phyloP scores from a whole-genome alignment of 139 green algal genomes.

The Chlorella vulgaris region DNA sequence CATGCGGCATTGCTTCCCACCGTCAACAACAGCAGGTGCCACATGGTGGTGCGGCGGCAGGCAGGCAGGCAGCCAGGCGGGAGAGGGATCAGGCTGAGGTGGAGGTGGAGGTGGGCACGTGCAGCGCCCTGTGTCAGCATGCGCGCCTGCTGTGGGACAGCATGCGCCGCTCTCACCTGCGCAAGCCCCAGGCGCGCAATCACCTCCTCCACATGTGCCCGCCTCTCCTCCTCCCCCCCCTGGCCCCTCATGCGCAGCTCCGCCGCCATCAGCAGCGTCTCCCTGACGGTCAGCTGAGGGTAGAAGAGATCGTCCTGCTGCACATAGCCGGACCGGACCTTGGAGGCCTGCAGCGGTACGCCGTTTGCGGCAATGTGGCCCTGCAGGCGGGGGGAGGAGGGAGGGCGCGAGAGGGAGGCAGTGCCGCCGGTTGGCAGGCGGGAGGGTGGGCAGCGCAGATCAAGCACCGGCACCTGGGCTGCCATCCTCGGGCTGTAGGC shows the following conservation, averaged over 20 bases:
- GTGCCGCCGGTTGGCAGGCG: no score
- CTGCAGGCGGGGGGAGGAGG: background rate
- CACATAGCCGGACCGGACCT: slow-evolving; percentile 72
- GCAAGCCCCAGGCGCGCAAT: slow-evolving; percentile 75
- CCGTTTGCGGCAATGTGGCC: slow-evolving; percentile 56
- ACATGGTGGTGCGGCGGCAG: no score
- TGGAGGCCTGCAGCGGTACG: slow-evolving; percentile 1
- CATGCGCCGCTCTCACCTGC: no score
- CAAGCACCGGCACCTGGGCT: no score
- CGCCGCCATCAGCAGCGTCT: slow-evolving; percentile 83
- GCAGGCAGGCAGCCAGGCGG: no score
- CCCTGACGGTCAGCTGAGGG: slow-evolving; percentile 58
- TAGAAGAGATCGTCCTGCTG: slow-evolving; percentile 96
- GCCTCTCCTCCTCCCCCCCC: slow-evolving; percentile 34
- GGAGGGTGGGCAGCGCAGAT: no score
- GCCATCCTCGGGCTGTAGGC: no score
- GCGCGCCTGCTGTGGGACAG: no score
- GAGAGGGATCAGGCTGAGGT: no score
- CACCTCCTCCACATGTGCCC: slow-evolving; percentile 64
- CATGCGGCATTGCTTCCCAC: no score
- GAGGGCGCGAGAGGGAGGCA: background rate
- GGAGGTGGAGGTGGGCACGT: no score
- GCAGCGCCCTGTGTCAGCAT: no score
- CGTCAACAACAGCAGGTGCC: background rate
- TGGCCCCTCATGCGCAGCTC: slow-evolving; percentile 65